These are phyloP conservation scores for Arthroderma sp. DNA, from an alignment of 2,329 filamentous ascomycete species.

Conservation along the genomic window DNA sequence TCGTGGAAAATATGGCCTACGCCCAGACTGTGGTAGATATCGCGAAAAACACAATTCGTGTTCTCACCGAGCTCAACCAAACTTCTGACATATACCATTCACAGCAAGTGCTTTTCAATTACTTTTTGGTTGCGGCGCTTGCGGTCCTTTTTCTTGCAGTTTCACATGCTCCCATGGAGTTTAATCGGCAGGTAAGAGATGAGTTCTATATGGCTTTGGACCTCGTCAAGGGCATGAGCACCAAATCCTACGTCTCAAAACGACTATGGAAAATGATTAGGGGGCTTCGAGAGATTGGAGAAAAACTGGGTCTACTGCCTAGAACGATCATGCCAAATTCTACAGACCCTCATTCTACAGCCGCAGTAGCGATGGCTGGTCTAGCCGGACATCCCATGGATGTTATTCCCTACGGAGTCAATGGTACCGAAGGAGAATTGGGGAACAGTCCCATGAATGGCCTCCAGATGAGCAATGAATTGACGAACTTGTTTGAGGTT, in stretches of 20 bases:
- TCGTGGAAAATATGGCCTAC: conserved; percentile 59
- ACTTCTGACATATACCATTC: conserved; percentile 50
- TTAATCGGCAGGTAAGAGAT: conserved; percentile 47
- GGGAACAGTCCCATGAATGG: conserved; percentile 45
- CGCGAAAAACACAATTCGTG: conserved; percentile 51
- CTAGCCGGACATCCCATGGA: conserved; percentile 50
- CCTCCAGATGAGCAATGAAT: conserved; percentile 47
- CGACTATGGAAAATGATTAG: conserved; percentile 52
- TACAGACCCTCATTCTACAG: conserved; percentile 46
- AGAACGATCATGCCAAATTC: conserved; percentile 27
- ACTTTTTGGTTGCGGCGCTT: conserved; percentile 51
- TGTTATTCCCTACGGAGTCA: conserved; percentile 31
- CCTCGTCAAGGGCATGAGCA: conserved; percentile 48
- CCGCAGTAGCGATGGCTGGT: conserved; percentile 53
- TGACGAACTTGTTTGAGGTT: conserved; percentile 51
- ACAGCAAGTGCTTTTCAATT: conserved; percentile 54
- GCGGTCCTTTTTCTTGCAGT: conserved; percentile 53
- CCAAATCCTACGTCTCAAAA: conserved; percentile 48
- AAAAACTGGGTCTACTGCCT: conserved; percentile 43
- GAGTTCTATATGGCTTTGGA: conserved; percentile 57
- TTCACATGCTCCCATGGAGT: conserved; percentile 49
- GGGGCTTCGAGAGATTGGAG: conserved; percentile 49
- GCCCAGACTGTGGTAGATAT: conserved; percentile 57
- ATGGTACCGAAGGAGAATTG: conserved; percentile 20
- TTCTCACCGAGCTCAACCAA: conserved; percentile 48